Base-by-base conservation (phyloP, 1,139 yeast genomes). In the Candida pseudoviswanathii region DNA sequence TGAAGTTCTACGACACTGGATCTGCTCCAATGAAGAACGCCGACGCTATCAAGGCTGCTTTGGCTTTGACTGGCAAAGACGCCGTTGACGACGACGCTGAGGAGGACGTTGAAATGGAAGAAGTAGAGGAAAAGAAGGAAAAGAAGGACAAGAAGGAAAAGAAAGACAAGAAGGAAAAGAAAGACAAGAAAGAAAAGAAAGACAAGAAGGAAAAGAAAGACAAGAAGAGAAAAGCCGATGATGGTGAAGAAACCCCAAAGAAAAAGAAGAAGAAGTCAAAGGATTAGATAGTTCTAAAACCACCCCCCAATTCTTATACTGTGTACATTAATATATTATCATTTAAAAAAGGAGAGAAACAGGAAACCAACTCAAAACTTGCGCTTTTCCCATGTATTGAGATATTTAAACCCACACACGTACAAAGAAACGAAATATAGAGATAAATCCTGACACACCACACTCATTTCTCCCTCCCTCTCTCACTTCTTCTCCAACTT, bases 11-110 rank as follows among this genome's bases (percentile, higher is more conserved):
- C 80, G 96, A 90, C 68, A 87, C 97, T 52, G 99, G 99, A 67
- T 87, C 89, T 63, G 85, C 98, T 50, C 97, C 99, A 65, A 89
- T 92, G 85, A 94, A 94, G 81, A 94, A 94, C 70, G 75, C 94
- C 41, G 96, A 90, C 61, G 99, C 99, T 58, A 89, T 94, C 75
- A 82, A 86, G 67, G 89, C 87, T 71, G 97, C 97, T 55, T 81
- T 91, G 74, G 85, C 87, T 53, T 79, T 88, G 65, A 73, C 73
- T 54, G 86, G 84, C 51, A 63, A 68, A 50, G 77, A 68, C 48
- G 62, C 60, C 16, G 56, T 50, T 33, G 62, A 53, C 32, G 58
- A 49, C 37, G 59, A 67, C 70, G 61, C 70, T 67, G 59, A 70
- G 69, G 70, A 74, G 78, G 57, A 75, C 80, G 67, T 79, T 82